Conservation (phyloP, 139 green algal genomes). For the Asterochloris sp. region DNA sequence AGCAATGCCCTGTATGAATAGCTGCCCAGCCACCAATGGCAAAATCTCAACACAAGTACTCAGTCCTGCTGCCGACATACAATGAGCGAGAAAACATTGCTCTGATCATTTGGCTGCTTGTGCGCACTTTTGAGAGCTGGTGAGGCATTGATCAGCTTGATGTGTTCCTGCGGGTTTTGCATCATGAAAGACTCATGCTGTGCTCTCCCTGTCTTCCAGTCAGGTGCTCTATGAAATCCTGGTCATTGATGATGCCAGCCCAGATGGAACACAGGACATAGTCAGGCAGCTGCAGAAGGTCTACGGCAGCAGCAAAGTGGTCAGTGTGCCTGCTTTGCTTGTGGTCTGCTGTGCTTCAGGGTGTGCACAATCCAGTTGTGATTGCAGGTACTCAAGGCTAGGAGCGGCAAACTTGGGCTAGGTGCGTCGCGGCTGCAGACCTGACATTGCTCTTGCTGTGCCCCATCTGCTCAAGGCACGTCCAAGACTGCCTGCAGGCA, state of each 20-base stretch:
- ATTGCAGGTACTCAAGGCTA: slow-evolving; percentile 48
- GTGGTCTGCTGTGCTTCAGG: not conserved
- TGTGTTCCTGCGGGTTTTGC: not conserved
- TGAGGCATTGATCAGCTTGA: not conserved
- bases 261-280: slow-evolving; percentile 87
- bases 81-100: slow-evolving; percentile 94
- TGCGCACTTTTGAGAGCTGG: slow-evolving; percentile 62
- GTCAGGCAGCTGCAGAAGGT: slow-evolving; percentile 53
- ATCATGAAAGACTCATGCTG: not conserved
- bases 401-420: slow-evolving; percentile 79
- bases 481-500: slow-evolving; percentile 30
- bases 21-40: no score
- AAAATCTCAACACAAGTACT: slow-evolving; percentile 45
- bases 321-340: not conserved
- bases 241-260: slow-evolving; percentile 92
- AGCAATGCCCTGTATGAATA: no score
- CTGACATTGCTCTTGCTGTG: not conserved
- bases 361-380: not conserved
- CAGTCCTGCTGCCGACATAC: slow-evolving; percentile 94
- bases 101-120: slow-evolving; percentile 77
- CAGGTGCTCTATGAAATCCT: slow-evolving; percentile 80
- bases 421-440: slow-evolving; percentile 30
- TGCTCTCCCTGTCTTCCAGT: slow-evolving; percentile 26
- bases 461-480: not conserved
- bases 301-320: slow-evolving; percentile 61